Percentiles rank a stretch among this genome's conserved stretches.
These are phyloP conservation scores for Geopyxis carbonaria DNA, from an alignment of 495 filamentous ascomycete genomes.

Conservation along the genomic window DNA sequence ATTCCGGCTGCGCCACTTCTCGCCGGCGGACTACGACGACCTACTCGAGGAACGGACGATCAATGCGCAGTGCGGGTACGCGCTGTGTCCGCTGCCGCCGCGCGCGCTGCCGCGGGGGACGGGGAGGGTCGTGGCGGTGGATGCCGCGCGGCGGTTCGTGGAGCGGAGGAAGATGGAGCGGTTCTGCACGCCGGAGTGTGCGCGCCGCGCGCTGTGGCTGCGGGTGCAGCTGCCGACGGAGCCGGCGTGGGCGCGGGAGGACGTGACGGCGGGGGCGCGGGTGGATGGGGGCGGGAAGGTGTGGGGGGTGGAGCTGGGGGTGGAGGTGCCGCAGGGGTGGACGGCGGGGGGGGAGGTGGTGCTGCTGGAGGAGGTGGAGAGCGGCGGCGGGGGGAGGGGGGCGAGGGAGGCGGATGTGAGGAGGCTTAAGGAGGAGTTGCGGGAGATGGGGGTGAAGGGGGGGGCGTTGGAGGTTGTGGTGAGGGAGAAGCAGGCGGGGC, in stretches of 20 bases:
- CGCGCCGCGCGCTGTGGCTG: conserved; percentile 59
- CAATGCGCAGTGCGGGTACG: conserved; percentile 61
- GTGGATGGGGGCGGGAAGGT: conserved; percentile 5
- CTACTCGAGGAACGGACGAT: conserved; percentile 75
- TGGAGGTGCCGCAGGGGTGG: conserved; percentile 4
- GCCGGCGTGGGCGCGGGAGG: conserved; percentile 56
- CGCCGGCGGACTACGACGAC: conserved; percentile 70
- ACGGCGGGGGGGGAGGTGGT: neutral
- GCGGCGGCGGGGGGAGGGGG: neutral
- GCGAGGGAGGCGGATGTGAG: conserved; percentile 6
- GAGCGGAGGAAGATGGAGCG: conserved; percentile 54
- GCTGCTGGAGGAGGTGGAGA: conserved; percentile 5
- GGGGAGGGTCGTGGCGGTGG: conserved; percentile 33
- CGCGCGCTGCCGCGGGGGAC: conserved; percentile 34
- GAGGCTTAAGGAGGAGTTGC: conserved; percentile 7
- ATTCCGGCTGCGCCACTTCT: conserved; percentile 46
- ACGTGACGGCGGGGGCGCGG: conserved; percentile 37
- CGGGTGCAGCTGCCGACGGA: conserved; percentile 67
- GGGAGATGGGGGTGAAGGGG: conserved; percentile 3
- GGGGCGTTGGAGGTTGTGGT: neutral
- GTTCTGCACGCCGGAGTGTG: conserved; percentile 76
- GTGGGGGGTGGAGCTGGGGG: conserved; percentile 2
- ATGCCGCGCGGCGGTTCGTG: conserved; percentile 37
- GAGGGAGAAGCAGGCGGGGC: conserved; percentile 10
- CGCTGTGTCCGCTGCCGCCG: conserved; percentile 44